A percentile compares a stretch with the other conserved stretches of the same genome.
Evolutionary conservation across 768 basidiomycete species (phyloP).

Genomic region (Serendipita sp.): DNA sequence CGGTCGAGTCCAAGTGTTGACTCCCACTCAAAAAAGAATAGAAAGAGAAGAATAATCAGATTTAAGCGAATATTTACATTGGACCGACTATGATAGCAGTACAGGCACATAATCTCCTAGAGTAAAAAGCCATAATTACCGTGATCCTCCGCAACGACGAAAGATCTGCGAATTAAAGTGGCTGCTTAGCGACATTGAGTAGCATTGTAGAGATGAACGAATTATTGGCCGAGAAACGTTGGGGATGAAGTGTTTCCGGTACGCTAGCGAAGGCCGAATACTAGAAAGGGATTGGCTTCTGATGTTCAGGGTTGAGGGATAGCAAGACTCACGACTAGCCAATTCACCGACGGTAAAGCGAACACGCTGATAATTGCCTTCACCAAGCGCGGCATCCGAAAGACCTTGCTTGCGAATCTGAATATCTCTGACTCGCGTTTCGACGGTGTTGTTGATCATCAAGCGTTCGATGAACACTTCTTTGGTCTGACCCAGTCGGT

Average conservation of each 20-base stretch:
- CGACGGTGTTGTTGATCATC: constrained; percentile 44
- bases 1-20: too few species aligned
- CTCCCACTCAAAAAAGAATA: too few species aligned
- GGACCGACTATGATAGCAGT: too few species aligned
- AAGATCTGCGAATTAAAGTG: too few species aligned
- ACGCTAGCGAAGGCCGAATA: not conserved
- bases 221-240: too few species aligned
- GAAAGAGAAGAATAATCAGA: too few species aligned
- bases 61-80: too few species aligned
- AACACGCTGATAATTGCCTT: constrained; percentile 33
- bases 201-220: too few species aligned
- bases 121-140: too few species aligned
- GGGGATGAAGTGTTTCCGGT: not conserved
- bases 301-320: not conserved
- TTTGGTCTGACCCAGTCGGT: constrained; percentile 40
- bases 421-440: constrained; percentile 51
- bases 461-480: constrained; percentile 38
- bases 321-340: constrained; percentile 21
- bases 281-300: not conserved
- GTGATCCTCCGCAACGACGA: too few species aligned
- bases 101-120: too few species aligned
- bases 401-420: constrained; percentile 48
- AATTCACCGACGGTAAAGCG: constrained; percentile 35
- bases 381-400: constrained; percentile 45
- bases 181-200: too few species aligned